These are phyloP conservation scores for Cyclotella distinguenda DNA, from an alignment of 108 stramenopile genomes.

Conservation along the genomic window DNA sequence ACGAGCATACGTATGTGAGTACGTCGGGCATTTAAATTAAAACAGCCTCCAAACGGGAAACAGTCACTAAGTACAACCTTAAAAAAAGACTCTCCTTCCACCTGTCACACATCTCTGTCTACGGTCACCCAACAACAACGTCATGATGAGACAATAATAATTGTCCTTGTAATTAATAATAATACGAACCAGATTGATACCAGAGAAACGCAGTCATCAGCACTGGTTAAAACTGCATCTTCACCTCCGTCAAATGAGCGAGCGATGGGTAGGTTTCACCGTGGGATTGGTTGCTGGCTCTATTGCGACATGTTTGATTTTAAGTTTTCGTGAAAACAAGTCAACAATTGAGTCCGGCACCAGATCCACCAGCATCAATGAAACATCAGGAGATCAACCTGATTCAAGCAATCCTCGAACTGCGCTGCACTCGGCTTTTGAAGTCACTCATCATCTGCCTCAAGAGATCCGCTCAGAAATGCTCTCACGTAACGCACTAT, in stretches of 20 bases:
- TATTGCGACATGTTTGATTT: slow-evolving; percentile 6
- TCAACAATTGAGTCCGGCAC: not conserved
- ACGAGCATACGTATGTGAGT: too few relatives aligned
- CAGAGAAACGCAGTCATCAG: not conserved
- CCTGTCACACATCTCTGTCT: too few relatives aligned
- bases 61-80: too few relatives aligned
- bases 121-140: too few relatives aligned
- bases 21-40: too few relatives aligned
- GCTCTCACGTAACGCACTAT: slow-evolving; percentile 88
- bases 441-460: slow-evolving; percentile 17
- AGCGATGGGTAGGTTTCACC: slow-evolving; percentile 17
- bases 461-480: slow-evolving; percentile 86
- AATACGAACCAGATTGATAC: too few relatives aligned
- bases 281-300: slow-evolving; percentile 36
- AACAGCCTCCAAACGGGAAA: too few relatives aligned
- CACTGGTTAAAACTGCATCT: not conserved
- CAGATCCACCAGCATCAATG: not conserved
- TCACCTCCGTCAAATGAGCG: slow-evolving; percentile 3
- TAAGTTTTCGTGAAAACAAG: not conserved
- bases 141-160: too few relatives aligned
- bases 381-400: not conserved
- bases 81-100: too few relatives aligned
- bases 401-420: not conserved
- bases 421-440: not conserved
- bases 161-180: too few relatives aligned